These are phyloP conservation scores for Cutaneotrichosporon mucoides DNA, from an alignment of 1,284 basidiomycete species.

Conservation along the genomic window DNA sequence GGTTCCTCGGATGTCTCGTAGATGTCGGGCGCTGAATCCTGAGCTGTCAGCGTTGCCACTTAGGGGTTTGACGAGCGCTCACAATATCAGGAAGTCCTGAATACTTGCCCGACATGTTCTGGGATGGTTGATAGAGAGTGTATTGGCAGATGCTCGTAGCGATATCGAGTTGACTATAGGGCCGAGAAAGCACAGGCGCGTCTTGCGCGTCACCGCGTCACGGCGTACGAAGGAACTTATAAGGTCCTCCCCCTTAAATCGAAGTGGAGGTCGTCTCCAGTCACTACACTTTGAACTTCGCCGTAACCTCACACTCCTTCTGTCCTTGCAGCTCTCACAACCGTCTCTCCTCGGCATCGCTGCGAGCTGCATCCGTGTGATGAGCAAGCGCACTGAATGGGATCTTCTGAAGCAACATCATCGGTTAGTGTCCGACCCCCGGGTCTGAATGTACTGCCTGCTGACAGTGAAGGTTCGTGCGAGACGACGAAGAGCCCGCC, in stretches of 20 bases:
- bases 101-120: conserved; percentile 60
- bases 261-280: background rate
- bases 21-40: conserved; percentile 87
- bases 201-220: background rate
- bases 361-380: background rate
- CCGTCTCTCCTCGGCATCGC: background rate
- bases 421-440: conserved; percentile 28
- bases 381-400: conserved; percentile 40
- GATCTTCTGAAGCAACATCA: conserved; percentile 53
- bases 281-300: background rate
- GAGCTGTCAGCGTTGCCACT: background rate
- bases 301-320: too few species aligned
- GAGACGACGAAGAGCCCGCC: conserved; percentile 57
- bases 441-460: background rate
- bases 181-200: too few species aligned
- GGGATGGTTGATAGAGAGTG: too few species aligned
- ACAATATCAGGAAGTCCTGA: conserved; percentile 87
- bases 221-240: background rate
- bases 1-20: conserved; percentile 79
- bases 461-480: conserved; percentile 63
- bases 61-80: conserved; percentile 31
- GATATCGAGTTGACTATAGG: background rate
- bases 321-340: too few species aligned
- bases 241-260: background rate
- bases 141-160: background rate